Base-by-base conservation (phyloP, 371 early-diverging fungal genomes). In the Syncephalastrum contaminatum region DNA sequence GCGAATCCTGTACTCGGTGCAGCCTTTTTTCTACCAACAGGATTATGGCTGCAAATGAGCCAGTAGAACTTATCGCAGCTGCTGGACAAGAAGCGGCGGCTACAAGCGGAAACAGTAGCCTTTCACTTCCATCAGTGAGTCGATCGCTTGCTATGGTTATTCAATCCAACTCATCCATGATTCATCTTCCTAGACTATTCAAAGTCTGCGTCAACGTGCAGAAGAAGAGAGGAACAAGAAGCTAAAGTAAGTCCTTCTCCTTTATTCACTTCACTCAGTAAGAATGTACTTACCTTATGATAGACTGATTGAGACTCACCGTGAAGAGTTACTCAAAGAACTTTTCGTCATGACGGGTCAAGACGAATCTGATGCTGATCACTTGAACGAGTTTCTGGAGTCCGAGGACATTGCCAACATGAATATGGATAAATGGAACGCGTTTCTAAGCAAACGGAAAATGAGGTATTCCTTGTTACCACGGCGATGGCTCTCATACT, bases 361-460 rank as follows among this genome's bases (percentile, higher is more conserved):
- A 49, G 44, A 51, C 19, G 58, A 66, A 39, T 54, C 61, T 27
- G 67, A 56, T 5, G 53, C 51, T 8, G 58, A 66, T 16, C 54
- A 59, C 19, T 24, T 59, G 19, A 56, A 55, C 46, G 39, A 41
- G 1, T 74, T 74, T 58, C 42, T 70, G 49, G 68, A 66, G 39
- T 45, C 56, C 13, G 45, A 43, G 10, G 63, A 63, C 6, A 63
- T 50, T 14, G 42, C 60, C 2, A 43, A 53, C 20, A 27, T 53
- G 12, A 64, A 70, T 52, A 21, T 46, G 6, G 40, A 56, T 8
- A 60, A 63, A 49, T 61, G 63, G 48, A 41, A 68, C 24, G 54
- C 43, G 3, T 73, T 67, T 60, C 43, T 72, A 7, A 66, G 70
- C 19, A 64, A 67, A 53, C 60, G 69, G 47, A 66, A 64, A 39